Evolutionary conservation across 2,329 filamentous ascomycete species (phyloP).

Genomic region (Sporothrix pallida): DNA sequence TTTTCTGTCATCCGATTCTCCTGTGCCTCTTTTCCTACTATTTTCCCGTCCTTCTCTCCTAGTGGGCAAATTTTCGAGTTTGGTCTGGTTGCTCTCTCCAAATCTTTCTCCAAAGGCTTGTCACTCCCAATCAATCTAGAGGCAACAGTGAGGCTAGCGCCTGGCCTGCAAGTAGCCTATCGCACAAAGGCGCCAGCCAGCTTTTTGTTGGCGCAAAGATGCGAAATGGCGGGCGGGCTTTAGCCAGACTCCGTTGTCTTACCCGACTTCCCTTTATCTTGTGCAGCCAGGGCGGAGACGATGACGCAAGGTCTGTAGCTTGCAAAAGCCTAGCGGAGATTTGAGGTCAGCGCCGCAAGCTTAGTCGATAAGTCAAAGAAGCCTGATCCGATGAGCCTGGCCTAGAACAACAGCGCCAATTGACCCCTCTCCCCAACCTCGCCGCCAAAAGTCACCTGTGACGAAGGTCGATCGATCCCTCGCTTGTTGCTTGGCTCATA

Average conservation of each 20-base stretch:
- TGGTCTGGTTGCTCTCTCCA: constrained; percentile 1
- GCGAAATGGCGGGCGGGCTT: constrained; percentile 7
- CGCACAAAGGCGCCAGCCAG: constrained; percentile 5
- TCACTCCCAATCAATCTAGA: not conserved
- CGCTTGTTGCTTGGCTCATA: constrained; percentile 10
- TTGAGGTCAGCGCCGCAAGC: constrained; percentile 25
- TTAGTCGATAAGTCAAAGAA: constrained; percentile 9
- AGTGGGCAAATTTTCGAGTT: not conserved
- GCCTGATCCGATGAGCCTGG: not conserved
- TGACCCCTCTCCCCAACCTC: constrained; percentile 10
- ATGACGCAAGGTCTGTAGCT: constrained; percentile 32
- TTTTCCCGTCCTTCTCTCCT: not conserved
- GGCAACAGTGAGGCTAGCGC: constrained; percentile 18
- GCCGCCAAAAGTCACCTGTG: not conserved
- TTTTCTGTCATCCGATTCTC: no score
- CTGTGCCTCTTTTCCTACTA: not conserved
- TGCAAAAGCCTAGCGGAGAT: constrained; percentile 24
- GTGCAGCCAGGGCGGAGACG: constrained; percentile 9
- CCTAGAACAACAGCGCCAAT: not conserved
- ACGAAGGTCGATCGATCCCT: constrained; percentile 7
- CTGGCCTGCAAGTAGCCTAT: not conserved
- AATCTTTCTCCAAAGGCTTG: not conserved
- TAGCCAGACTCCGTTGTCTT: constrained; percentile 24
- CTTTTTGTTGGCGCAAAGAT: constrained; percentile 2
- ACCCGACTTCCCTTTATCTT: constrained; percentile 26